phyloP scores from a whole-genome alignment of 129 eudicot genomes.

The Solidago caesia region DNA sequence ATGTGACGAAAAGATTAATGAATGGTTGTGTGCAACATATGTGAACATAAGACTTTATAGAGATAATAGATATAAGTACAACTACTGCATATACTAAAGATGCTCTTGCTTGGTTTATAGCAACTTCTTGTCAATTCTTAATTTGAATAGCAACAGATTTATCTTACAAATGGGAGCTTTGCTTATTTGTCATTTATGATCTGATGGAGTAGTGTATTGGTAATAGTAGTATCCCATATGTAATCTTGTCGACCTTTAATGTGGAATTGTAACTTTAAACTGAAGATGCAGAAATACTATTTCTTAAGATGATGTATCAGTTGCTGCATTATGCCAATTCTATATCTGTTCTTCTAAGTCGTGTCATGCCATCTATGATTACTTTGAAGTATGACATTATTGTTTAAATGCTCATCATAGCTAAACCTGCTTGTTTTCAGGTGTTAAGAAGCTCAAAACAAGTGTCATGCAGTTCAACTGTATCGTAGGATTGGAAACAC shows the following conservation, averaged over 20 bases:
- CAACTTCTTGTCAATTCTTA: neutral
- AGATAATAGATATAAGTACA: neutral
- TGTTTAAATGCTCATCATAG: slow-evolving; percentile 6
- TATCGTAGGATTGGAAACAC: neutral
- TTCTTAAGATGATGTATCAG: neutral
- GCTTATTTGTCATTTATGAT: neutral
- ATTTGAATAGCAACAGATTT: neutral
- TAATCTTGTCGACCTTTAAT: neutral
- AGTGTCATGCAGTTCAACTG: neutral
- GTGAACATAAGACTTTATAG: neutral
- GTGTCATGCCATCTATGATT: neutral
- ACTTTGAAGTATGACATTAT: neutral
- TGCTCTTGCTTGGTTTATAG: neutral
- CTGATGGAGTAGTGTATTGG: neutral
- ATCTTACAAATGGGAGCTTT: neutral
- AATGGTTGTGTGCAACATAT: neutral
- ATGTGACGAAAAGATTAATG: neutral
- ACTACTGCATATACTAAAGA: neutral
- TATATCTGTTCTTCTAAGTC: neutral
- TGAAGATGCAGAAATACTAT: neutral
- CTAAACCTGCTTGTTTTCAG: slow-evolving; percentile 29
- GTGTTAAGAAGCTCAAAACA: slow-evolving; percentile 15
- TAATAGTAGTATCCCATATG: neutral
- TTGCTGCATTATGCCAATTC: neutral
- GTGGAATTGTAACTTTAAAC: neutral